Conservation (phyloP, 177 flowering plant species). For the Telopea speciosissima region DNA sequence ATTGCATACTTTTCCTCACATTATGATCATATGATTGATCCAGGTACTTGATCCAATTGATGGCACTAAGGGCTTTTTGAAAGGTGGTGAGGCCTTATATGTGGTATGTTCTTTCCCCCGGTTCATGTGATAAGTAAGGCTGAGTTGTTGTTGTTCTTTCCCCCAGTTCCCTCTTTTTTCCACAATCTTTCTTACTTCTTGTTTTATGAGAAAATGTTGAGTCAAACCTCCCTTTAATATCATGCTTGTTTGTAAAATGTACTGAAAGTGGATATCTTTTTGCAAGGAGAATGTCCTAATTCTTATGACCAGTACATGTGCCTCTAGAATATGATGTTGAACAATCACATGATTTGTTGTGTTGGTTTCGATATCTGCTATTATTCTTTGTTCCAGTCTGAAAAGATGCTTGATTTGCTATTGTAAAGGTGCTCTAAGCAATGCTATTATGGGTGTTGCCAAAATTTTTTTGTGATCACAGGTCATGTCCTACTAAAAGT, state of each 20-base stretch:
- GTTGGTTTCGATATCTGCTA: too few relatives aligned
- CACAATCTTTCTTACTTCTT: not conserved
- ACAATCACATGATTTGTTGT: too few relatives aligned
- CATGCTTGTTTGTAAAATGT: not conserved
- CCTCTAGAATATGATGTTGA: not conserved
- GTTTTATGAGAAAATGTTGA: not conserved
- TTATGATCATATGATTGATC: conserved; percentile 3
- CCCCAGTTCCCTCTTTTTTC: not conserved
- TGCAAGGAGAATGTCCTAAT: not conserved
- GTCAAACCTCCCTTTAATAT: not conserved
- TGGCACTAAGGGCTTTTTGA: conserved; percentile 93
- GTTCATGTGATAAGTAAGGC: too few relatives aligned
- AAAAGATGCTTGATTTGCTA: too few relatives aligned
- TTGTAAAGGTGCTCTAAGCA: too few relatives aligned
- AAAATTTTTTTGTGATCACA: too few relatives aligned
- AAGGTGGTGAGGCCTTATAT: conserved; percentile 73
- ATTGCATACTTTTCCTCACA: not conserved
- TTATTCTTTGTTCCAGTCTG: too few relatives aligned
- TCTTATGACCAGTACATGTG: not conserved
- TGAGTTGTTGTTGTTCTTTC: too few relatives aligned
- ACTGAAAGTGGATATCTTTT: not conserved
- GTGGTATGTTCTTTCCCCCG: conserved; percentile 53
- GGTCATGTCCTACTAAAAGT: too few relatives aligned
- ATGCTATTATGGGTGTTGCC: too few relatives aligned
- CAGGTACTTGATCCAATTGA: conserved; percentile 96